These are phyloP conservation scores for Salvia miltiorrhiza DNA, from an alignment of 257 asterid genomes.

Conservation along the genomic window DNA sequence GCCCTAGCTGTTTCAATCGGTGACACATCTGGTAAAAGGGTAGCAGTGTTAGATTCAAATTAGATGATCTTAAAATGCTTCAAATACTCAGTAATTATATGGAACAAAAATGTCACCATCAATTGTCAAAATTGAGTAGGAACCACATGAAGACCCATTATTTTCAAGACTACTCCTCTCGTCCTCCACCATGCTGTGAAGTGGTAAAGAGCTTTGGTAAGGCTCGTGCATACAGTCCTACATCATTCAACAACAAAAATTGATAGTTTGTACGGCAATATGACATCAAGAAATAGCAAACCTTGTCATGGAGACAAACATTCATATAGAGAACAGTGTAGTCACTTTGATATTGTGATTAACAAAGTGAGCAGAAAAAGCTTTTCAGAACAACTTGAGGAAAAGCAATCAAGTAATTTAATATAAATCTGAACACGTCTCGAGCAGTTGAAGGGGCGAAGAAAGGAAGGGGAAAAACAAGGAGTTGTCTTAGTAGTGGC, in stretches of 20 bases:
- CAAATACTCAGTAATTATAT: background rate
- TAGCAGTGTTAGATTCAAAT: slow-evolving; percentile 26
- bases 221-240: slow-evolving; percentile 92
- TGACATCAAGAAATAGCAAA: slow-evolving; percentile 7
- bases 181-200: slow-evolving; percentile 74
- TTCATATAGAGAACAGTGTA: background rate
- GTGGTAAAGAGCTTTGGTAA: slow-evolving; percentile 64
- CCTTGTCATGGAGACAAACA: background rate
- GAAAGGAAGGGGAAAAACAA: background rate
- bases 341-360: background rate
- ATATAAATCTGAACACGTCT: background rate
- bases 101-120: slow-evolving; percentile 52
- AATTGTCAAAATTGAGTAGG: slow-evolving; percentile 60
- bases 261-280: background rate
- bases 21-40: slow-evolving; percentile 59
- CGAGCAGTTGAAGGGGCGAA: background rate
- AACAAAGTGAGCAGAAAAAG: background rate
- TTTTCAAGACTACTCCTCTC: slow-evolving; percentile 75
- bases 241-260: slow-evolving; percentile 15
- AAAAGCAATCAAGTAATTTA: background rate
- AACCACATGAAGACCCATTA: slow-evolving; percentile 59
- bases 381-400: slow-evolving; percentile 2
- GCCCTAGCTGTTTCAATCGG: slow-evolving; percentile 94
- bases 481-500: slow-evolving; percentile 1
- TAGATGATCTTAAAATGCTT: slow-evolving; percentile 16